Percentiles rank a stretch among this genome's conserved stretches.
These are phyloP conservation scores for Sonneratia caseolaris DNA, from an alignment of 345 rosid genomes.

Conservation along the genomic window DNA sequence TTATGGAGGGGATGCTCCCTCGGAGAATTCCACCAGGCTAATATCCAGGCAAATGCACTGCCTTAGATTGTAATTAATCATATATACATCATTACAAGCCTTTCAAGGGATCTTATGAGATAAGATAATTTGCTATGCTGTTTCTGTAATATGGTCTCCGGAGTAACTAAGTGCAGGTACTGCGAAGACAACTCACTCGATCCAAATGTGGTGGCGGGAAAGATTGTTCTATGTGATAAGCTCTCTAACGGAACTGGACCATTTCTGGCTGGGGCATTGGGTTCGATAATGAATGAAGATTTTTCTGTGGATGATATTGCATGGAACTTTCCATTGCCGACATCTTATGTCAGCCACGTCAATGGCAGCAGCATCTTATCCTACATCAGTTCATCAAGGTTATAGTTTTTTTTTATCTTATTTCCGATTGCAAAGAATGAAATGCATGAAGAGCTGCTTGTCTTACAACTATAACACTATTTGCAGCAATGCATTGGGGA, in stretches of 20 bases:
- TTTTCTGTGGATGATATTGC: constrained; percentile 6
- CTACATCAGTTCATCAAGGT: constrained; percentile 22
- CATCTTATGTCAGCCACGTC: constrained; percentile 8
- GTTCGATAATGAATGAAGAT: constrained; percentile 11
- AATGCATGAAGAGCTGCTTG: too few species aligned
- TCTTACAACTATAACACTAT: too few species aligned
- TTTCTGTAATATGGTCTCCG: too few species aligned
- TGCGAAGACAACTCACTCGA: constrained; percentile 1
- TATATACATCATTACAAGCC: too few species aligned
- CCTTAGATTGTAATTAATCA: too few species aligned
- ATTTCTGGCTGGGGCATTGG: constrained; percentile 23
- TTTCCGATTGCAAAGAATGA: neutral
- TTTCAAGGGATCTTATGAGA: too few species aligned
- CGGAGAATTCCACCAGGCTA: neutral
- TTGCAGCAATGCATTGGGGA: constrained; percentile 20
- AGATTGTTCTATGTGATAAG: constrained; percentile 24
- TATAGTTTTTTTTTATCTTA: too few species aligned
- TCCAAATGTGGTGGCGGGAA: constrained; percentile 21
- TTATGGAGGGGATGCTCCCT: constrained; percentile 16
- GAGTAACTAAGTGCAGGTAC: too few species aligned
- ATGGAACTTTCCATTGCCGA: constrained; percentile 15
- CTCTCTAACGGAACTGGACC: constrained; percentile 1
- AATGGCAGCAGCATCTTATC: constrained; percentile 10
- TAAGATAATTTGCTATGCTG: too few species aligned
- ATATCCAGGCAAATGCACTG: too few species aligned